Conservation (phyloP, 2,329 filamentous ascomycete genomes). For the Diaporthe amygdali region DNA sequence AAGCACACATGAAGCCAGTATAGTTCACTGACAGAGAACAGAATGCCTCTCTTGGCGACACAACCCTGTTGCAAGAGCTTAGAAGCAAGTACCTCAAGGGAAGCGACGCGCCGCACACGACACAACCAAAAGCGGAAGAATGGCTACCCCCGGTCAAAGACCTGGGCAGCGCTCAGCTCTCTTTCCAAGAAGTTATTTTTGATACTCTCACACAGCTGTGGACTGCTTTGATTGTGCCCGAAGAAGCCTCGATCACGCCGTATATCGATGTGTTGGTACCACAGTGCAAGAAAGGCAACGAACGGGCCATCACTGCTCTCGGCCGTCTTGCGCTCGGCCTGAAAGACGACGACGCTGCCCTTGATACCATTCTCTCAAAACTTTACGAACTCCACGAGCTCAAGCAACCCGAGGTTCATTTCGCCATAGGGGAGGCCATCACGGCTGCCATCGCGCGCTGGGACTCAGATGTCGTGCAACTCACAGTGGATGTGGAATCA, state of each 20-base stretch:
- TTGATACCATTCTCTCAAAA: slow-evolving; percentile 64
- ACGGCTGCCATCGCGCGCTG: slow-evolving; percentile 80
- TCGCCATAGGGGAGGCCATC: slow-evolving; percentile 87
- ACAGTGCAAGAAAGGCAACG: slow-evolving; percentile 80
- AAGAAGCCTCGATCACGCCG: slow-evolving; percentile 38
- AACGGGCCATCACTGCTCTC: slow-evolving; percentile 80
- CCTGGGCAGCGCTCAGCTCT: neutral
- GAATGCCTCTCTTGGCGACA: neutral
- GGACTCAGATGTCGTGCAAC: slow-evolving; percentile 79
- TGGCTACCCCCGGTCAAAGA: slow-evolving; percentile 23
- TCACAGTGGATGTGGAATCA: slow-evolving; percentile 76
- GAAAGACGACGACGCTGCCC: slow-evolving; percentile 38
- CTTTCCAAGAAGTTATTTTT: slow-evolving; percentile 45
- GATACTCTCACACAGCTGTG: slow-evolving; percentile 53
- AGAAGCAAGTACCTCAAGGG: slow-evolving; percentile 4
- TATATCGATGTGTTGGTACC: slow-evolving; percentile 68
- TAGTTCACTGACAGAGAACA: slow-evolving; percentile 18
- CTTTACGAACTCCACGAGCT: slow-evolving; percentile 83
- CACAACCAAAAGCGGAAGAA: neutral
- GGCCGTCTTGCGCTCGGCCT: slow-evolving; percentile 76
- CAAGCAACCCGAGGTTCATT: slow-evolving; percentile 85
- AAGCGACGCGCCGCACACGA: neutral
- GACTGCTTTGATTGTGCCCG: slow-evolving; percentile 44
- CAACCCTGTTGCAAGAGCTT: neutral
- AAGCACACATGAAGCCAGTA: neutral